Evolutionary conservation across 495 filamentous ascomycete species (phyloP).

Genomic region (Schizothecium vesticola): DNA sequence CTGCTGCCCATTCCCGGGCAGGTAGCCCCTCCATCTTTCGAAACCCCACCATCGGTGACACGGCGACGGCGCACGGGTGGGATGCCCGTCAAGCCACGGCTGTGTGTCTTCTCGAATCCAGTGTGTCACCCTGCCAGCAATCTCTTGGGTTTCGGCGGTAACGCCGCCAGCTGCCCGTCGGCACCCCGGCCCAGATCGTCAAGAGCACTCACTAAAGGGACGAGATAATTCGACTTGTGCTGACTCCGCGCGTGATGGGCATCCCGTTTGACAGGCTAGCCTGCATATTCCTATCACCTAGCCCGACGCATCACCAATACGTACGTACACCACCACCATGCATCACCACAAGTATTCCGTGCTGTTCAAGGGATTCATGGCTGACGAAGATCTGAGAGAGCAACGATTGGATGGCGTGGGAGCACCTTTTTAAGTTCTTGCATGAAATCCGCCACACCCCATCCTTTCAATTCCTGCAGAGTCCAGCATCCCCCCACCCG

Average conservation of each 20-base stretch:
- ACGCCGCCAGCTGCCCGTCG: neutral
- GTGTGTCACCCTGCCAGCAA: neutral
- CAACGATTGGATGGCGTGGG: neutral
- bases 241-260: neutral
- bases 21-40: neutral
- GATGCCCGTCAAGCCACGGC: neutral
- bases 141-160: neutral
- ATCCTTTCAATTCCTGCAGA: neutral
- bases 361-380: neutral
- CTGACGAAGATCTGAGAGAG: neutral
- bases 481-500: too few species aligned
- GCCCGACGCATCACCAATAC: neutral
- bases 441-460: neutral
- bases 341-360: neutral
- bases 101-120: neutral
- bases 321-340: neutral
- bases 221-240: neutral
- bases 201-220: neutral
- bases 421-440: neutral
- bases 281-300: neutral
- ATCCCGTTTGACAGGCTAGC: neutral
- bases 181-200: too few species aligned
- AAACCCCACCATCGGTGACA: neutral
- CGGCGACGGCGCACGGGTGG: neutral
- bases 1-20: neutral